phyloP scores from a whole-genome alignment of 768 basidiomycete species.

The Cystofilobasidium bisporidii region DNA sequence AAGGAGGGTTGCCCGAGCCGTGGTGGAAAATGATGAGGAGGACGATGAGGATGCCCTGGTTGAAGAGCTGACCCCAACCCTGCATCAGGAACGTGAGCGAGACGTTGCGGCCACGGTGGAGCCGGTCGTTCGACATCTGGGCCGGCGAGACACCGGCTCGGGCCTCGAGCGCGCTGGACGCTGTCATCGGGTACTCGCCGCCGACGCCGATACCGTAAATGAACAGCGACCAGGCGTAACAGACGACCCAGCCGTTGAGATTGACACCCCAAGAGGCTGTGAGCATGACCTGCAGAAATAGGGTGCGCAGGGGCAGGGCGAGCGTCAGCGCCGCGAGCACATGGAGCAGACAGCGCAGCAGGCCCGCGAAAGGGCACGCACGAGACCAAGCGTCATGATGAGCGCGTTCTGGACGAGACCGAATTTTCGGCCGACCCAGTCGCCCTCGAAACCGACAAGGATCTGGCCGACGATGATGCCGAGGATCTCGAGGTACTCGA shows the following conservation, averaged over 20 bases:
- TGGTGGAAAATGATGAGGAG: constrained; percentile 31
- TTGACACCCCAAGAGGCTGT: constrained; percentile 42
- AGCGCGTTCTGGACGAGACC: constrained; percentile 43
- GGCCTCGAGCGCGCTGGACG: constrained; percentile 41
- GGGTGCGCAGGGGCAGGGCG: not conserved
- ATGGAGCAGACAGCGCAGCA: not conserved
- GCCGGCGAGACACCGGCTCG: constrained; percentile 32
- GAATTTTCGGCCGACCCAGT: constrained; percentile 43
- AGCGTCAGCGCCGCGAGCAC: not conserved
- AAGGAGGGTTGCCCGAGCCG: constrained; percentile 29
- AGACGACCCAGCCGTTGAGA: constrained; percentile 43
- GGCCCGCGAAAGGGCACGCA: too few species aligned
- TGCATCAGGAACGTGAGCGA: constrained; percentile 44
- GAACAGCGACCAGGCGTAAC: constrained; percentile 41
- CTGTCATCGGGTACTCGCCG: constrained; percentile 43
- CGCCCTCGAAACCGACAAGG: constrained; percentile 41
- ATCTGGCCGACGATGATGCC: constrained; percentile 44
- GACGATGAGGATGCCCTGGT: constrained; percentile 25
- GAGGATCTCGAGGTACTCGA: constrained; percentile 41
- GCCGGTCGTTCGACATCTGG: constrained; percentile 39
- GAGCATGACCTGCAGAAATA: constrained; percentile 41
- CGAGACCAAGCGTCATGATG: constrained; percentile 37
- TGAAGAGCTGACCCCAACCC: constrained; percentile 31
- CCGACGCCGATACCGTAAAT: constrained; percentile 41
- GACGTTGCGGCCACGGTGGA: constrained; percentile 43